Percentiles rank a stretch among this genome's conserved stretches.
Evolutionary conservation across 257 asterid species (phyloP).

Genomic region (Mitragyna speciosa): DNA sequence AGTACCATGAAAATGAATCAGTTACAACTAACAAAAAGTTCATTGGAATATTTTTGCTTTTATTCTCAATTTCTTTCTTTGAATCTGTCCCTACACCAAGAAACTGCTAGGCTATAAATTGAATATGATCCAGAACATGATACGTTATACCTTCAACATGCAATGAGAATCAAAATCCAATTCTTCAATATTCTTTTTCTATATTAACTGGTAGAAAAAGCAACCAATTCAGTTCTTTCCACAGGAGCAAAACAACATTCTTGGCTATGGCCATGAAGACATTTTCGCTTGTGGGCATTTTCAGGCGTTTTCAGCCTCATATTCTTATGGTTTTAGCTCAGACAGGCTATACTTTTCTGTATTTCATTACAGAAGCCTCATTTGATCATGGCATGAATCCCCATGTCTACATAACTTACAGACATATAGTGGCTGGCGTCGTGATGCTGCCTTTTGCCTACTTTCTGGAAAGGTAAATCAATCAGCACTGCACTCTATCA

Average conservation of each 20-base stretch:
- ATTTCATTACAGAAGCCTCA: slow-evolving; percentile 70
- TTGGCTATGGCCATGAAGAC: slow-evolving; percentile 25
- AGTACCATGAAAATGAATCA: background rate
- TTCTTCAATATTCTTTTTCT: background rate
- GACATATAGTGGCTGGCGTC: slow-evolving; percentile 53
- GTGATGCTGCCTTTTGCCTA: slow-evolving; percentile 65
- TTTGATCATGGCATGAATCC: slow-evolving; percentile 80
- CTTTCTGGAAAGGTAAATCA: slow-evolving; percentile 57
- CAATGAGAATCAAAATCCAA: slow-evolving; percentile 34
- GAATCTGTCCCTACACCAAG: slow-evolving; percentile 9
- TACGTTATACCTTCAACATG: slow-evolving; percentile 20
- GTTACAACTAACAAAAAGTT: background rate
- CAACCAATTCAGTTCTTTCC: background rate
- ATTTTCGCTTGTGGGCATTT: slow-evolving; percentile 4
- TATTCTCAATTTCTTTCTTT: slow-evolving; percentile 13
- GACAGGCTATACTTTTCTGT: slow-evolving; percentile 50
- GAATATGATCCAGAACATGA: slow-evolving; percentile 36
- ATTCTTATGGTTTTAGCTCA: slow-evolving; percentile 66
- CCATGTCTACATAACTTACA: slow-evolving; percentile 63
- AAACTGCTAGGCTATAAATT: slow-evolving; percentile 12
- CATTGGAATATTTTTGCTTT: slow-evolving; percentile 11
- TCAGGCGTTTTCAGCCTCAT: slow-evolving; percentile 55
- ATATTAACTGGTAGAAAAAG: slow-evolving; percentile 16
- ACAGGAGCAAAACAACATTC: background rate
- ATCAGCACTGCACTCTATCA: background rate